phyloP scores from a whole-genome alignment of 345 rosid genomes.

The Arabidopsis arenosa region DNA sequence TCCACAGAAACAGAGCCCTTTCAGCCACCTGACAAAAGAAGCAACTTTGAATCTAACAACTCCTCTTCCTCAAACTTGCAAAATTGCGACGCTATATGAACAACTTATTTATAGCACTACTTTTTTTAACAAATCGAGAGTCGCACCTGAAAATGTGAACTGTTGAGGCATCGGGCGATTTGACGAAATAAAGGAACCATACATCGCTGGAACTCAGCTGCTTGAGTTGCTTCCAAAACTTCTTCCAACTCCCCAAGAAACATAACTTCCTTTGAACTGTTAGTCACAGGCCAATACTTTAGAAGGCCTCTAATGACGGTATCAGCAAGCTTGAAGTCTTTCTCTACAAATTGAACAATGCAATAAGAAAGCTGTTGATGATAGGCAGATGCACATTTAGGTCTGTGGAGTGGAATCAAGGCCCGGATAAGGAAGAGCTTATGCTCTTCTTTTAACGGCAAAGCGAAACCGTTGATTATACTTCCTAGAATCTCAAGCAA shows the following conservation, averaged over 20 bases:
- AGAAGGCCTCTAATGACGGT: slow-evolving; percentile 73
- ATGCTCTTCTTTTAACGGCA: slow-evolving; percentile 89
- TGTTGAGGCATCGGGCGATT: slow-evolving; percentile 68
- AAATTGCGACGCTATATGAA: no score
- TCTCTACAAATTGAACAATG: slow-evolving; percentile 81
- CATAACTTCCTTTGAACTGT: slow-evolving; percentile 84
- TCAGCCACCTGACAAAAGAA: slow-evolving; percentile 59
- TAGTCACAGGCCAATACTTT: slow-evolving; percentile 79
- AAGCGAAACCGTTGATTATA: slow-evolving; percentile 79
- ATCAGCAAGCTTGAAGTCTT: slow-evolving; percentile 80
- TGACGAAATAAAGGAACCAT: slow-evolving; percentile 73
- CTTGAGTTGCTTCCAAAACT: slow-evolving; percentile 78
- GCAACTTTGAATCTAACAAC: slow-evolving; percentile 19
- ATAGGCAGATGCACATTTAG: slow-evolving; percentile 67
- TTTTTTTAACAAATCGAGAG: slow-evolving; percentile 8
- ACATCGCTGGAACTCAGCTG: slow-evolving; percentile 82
- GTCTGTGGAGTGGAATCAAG: slow-evolving; percentile 82
- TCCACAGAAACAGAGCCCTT: slow-evolving; percentile 67
- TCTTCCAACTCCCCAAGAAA: slow-evolving; percentile 87
- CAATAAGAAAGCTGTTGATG: slow-evolving; percentile 84
- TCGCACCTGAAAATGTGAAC: slow-evolving; percentile 84
- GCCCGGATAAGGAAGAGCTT: slow-evolving; percentile 77
- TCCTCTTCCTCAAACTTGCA: no score
- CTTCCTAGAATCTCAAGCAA: slow-evolving; percentile 84
- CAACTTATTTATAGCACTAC: not conserved